Percentiles rank a stretch among this genome's conserved stretches.
These are phyloP conservation scores for Babesia bovis DNA, from an alignment of 169 alveolate genomes.

Conservation along the genomic window DNA sequence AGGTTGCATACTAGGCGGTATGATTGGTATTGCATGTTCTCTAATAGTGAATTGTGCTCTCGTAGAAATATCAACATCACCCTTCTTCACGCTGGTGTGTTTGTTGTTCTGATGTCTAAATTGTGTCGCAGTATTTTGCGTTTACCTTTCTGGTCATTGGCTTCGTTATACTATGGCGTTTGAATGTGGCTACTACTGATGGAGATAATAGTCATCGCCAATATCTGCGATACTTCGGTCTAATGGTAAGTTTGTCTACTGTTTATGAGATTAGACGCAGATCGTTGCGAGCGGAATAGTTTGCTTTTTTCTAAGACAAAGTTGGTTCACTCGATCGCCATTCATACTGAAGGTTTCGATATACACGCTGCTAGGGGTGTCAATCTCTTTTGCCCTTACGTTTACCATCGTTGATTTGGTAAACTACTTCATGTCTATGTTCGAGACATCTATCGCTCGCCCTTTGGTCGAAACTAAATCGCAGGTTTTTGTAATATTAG, in stretches of 20 bases:
- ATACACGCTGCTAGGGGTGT: conserved; percentile 91
- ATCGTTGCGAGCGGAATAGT: conserved; percentile 86
- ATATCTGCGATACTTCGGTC: conserved; percentile 72
- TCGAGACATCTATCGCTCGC: conserved; percentile 80
- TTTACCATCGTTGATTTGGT: conserved; percentile 90
- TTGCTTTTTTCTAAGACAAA: conserved; percentile 87
- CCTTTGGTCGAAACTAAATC: conserved; percentile 87
- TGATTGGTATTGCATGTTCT: conserved; percentile 86
- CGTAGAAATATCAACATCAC: conserved; percentile 88
- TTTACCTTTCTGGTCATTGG: conserved; percentile 87
- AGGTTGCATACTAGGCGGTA: conserved; percentile 83
- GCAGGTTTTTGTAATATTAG: conserved; percentile 85
- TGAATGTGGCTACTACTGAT: conserved; percentile 66
- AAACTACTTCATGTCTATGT: conserved; percentile 84
- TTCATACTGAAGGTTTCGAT: conserved; percentile 84
- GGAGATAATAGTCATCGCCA: conserved; percentile 66
- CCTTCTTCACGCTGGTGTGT: conserved; percentile 87
- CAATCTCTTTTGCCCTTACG: conserved; percentile 91
- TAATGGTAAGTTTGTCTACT: conserved; percentile 67
- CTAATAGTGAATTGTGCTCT: conserved; percentile 88
- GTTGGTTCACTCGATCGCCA: conserved; percentile 86
- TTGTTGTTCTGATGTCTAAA: not conserved
- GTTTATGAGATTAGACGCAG: conserved; percentile 23
- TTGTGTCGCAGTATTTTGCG: conserved; percentile 82
- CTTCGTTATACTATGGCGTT: conserved; percentile 85